Percentiles rank a stretch among this genome's conserved stretches.
These are phyloP conservation scores for Porodaedalea pini DNA, from an alignment of 1,284 basidiomycete genomes.

Conservation along the genomic window DNA sequence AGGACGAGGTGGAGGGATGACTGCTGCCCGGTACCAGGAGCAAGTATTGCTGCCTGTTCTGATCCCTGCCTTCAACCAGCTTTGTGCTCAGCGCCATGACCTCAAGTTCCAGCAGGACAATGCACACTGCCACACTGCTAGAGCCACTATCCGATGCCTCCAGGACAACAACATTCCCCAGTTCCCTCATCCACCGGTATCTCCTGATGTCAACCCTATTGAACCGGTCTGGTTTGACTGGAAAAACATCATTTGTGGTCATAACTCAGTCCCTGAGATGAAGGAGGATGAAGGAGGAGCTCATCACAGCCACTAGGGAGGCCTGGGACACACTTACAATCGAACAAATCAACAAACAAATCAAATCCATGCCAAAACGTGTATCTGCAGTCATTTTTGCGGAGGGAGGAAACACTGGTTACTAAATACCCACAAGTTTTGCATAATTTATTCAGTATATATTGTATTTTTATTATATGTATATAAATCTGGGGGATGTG, in stretches of 20 bases:
- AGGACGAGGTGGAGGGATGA: constrained; percentile 24
- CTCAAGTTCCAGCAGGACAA: constrained; percentile 18
- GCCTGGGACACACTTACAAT: too few relatives aligned
- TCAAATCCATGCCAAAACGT: too few relatives aligned
- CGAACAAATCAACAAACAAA: too few relatives aligned
- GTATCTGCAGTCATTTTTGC: too few relatives aligned
- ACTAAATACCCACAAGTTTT: too few relatives aligned
- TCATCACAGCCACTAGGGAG: not conserved
- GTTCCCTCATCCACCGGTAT: not conserved
- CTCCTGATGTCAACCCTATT: not conserved
- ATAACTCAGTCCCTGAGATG: not conserved
- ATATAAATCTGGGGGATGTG: too few relatives aligned
- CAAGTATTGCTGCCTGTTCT: constrained; percentile 19
- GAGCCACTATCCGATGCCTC: not conserved
- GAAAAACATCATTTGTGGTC: not conserved
- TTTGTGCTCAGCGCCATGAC: not conserved
- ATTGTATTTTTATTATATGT: too few relatives aligned
- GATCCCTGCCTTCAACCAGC: not conserved
- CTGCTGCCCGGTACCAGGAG: constrained; percentile 17
- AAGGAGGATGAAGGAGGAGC: not conserved
- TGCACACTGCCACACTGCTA: constrained; percentile 18
- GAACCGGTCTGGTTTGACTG: not conserved
- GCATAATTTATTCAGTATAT: too few relatives aligned
- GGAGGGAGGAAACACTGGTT: too few relatives aligned
- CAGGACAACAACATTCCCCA: not conserved